phyloP scores from a whole-genome alignment of 768 basidiomycete species.

The Kwoniella dendrophila region DNA sequence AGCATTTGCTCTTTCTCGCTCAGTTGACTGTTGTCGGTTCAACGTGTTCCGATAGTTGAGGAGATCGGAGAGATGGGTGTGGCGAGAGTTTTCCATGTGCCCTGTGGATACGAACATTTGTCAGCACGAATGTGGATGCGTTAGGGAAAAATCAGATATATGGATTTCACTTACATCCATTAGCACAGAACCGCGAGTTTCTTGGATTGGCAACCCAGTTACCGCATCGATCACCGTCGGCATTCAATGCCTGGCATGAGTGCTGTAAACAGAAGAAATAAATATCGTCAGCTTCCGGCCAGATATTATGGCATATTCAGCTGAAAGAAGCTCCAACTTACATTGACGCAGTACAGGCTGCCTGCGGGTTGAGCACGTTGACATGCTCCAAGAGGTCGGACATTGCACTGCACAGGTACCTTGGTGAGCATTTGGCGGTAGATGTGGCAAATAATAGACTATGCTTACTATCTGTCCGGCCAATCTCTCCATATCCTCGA shows the following conservation, averaged over 20 bases:
- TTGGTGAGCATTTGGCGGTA: neutral
- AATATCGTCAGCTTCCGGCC: conserved; percentile 12
- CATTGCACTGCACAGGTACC: conserved; percentile 19
- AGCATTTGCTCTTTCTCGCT: conserved; percentile 3
- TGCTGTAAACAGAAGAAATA: conserved; percentile 8
- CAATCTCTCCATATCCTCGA: conserved; percentile 13
- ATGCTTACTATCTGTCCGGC: conserved; percentile 21
- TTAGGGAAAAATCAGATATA: too few relatives aligned
- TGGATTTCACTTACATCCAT: conserved; percentile 19
- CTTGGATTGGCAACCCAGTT: conserved; percentile 16
- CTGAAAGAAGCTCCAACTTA: conserved; percentile 7
- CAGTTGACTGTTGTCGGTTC: neutral
- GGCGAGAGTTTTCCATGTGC: conserved; percentile 22
- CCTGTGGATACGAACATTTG: neutral
- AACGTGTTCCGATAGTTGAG: conserved; percentile 2
- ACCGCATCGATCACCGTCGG: conserved; percentile 23
- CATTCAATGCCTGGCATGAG: conserved; percentile 24
- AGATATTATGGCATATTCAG: neutral
- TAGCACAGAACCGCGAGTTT: conserved; percentile 17
- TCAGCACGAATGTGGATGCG: neutral
- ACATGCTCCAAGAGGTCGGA: conserved; percentile 23
- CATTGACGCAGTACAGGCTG: conserved; percentile 21
- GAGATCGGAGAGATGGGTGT: conserved; percentile 13
- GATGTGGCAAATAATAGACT: neutral
- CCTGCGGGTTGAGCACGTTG: conserved; percentile 12